Base-by-base conservation (phyloP, 176 grass and related monocot species). In the Puya raimondii region DNA sequence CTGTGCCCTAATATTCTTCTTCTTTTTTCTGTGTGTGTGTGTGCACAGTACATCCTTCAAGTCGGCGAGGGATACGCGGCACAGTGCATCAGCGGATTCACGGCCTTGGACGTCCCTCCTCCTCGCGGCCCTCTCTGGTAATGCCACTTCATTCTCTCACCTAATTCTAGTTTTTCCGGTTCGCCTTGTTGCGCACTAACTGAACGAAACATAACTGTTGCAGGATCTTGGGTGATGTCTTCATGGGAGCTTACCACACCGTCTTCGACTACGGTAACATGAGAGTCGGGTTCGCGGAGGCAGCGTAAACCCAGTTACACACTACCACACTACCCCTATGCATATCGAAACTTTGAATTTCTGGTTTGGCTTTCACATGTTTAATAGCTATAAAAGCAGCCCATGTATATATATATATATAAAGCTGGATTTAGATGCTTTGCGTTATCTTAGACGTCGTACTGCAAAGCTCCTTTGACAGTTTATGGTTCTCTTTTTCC, bases 151-250 rank as follows among this genome's bases (percentile, higher is more conserved):
- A 12, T 29, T 56, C 23, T 3, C 23, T 5, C 74, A 5, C 3
- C 11, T 65, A 3, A 49, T 10, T 68, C 79, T 49, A 58, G 9
- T 42, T 47, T 21, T 67, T 3, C 42, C 20, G 10, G 56, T 0
- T 10, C 10, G 20, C 50, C 16, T 25, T 64, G 10, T 65, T 5
- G 11, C 11, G 72, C 48, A 76, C 65, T 68, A 8, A 9, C 68
- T 70, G 67, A 79, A 11, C 66, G 63, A 79, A 11, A 51, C 13
- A 9, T 67, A 74, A 15, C 29, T 64, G 23, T 12, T 78, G n/a
- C 86, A 97, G 94, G 94, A 97, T 97, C n/a, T 67, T 97, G 86
- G 94, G 94, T 25, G 94, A 97, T 58, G 87, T 97, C 26, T 97
- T 97, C 74, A 97, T 97, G 94, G 94, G 94, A 79, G 82, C 47